Percentiles rank a stretch among this genome's conserved stretches.
These are phyloP conservation scores for Actinidia arguta DNA, from an alignment of 179 eudicot species.

Conservation along the genomic window DNA sequence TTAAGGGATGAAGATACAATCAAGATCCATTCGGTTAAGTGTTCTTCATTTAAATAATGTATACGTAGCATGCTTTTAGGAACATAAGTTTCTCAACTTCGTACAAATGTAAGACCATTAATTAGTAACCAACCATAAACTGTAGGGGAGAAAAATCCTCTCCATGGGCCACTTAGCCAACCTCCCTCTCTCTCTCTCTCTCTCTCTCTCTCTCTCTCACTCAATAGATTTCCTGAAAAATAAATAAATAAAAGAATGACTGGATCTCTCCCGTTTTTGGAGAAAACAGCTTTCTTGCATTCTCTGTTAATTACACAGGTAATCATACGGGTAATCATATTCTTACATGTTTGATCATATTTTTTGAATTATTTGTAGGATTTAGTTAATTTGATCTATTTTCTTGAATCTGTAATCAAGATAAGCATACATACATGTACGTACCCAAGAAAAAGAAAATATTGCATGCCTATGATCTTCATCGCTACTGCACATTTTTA, in stretches of 20 bases:
- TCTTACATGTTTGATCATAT: background rate
- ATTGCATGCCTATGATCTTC: too few species aligned
- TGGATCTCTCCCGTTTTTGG: background rate
- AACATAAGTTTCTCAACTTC: too few species aligned
- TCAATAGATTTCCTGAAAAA: background rate
- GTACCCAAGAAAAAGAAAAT: too few species aligned
- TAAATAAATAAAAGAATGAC: background rate
- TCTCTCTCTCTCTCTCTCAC: constrained; percentile 6
- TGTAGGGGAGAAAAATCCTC: constrained; percentile 4
- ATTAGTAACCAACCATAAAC: too few species aligned
- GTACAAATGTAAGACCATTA: too few species aligned
- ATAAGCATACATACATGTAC: background rate
- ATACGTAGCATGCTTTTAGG: too few species aligned
- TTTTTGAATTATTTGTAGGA: background rate
- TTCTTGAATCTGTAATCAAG: background rate
- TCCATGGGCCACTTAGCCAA: background rate
- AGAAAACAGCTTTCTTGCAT: constrained; percentile 1
- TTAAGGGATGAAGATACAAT: too few species aligned
- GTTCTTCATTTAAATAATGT: too few species aligned
- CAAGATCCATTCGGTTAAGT: too few species aligned
- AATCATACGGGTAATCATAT: constrained; percentile 1
- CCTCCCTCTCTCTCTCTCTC: constrained; percentile 9
- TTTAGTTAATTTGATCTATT: background rate
- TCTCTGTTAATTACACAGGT: background rate
- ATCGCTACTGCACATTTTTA: too few species aligned